Conservation (phyloP, 805 yeast species). For the Metschnikowia drakensbergensis region DNA sequence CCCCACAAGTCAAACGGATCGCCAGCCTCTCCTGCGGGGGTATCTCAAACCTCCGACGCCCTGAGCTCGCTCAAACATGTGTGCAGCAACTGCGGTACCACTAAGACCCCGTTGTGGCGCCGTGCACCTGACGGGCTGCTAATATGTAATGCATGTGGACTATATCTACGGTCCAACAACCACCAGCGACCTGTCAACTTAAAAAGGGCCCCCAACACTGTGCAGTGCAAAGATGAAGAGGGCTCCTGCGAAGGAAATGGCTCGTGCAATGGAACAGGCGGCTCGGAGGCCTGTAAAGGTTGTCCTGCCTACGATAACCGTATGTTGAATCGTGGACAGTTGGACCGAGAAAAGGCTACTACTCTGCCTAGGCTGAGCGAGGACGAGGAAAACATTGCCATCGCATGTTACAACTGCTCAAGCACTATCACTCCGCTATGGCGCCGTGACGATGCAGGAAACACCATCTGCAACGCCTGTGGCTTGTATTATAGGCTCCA, state of each 20-base stretch:
- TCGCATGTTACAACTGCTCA: conserved; percentile 80
- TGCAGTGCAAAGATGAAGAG: conserved; percentile 37
- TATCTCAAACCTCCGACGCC: background rate
- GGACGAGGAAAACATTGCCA: conserved; percentile 46
- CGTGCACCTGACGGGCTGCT: conserved; percentile 54
- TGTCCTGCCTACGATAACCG: conserved; percentile 83
- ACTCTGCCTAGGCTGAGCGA: conserved; percentile 10
- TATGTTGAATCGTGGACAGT: conserved; percentile 27
- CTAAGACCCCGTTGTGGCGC: conserved; percentile 57
- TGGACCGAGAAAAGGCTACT: background rate
- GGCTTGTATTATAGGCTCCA: conserved; percentile 74
- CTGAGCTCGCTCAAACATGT: conserved; percentile 5
- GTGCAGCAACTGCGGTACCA: conserved; percentile 55
- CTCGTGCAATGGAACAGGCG: conserved; percentile 85
- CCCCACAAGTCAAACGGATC: background rate
- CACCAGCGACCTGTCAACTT: conserved; percentile 63
- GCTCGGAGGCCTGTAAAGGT: conserved; percentile 71
- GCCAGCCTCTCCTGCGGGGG: background rate
- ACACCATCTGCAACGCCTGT: conserved; percentile 86
- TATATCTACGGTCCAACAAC: conserved; percentile 56
- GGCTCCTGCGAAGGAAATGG: conserved; percentile 77
- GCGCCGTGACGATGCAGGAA: conserved; percentile 79
- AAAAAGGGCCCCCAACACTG: conserved; percentile 53
- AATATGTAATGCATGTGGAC: conserved; percentile 59
- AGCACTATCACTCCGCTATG: conserved; percentile 85